phyloP scores from a whole-genome alignment of 306 rosid genomes.

The Sesbania bispinosa region DNA sequence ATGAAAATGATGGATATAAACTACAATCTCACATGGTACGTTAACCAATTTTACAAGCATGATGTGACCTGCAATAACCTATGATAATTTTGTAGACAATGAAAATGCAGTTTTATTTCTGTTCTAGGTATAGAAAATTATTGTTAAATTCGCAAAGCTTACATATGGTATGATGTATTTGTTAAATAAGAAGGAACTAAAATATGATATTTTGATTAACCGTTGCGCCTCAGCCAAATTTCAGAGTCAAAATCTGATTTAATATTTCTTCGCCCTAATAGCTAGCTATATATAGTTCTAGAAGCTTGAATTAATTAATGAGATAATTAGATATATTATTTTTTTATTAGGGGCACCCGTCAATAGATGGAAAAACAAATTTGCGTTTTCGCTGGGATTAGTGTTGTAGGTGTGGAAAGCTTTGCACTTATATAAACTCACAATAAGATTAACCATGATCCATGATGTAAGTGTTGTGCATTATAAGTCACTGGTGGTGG shows the following conservation, averaged over 20 bases:
- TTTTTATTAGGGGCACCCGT: no score
- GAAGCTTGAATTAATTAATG: no score
- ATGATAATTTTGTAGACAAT: background rate
- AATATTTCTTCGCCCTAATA: no score
- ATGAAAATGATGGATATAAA: conserved; percentile 7
- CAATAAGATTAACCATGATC: no score
- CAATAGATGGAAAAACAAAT: no score
- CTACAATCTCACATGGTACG: background rate
- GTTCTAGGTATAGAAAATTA: background rate
- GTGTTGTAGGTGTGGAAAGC: no score
- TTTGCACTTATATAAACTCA: no score
- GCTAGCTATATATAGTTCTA: no score
- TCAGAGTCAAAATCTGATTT: background rate
- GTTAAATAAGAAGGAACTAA: background rate
- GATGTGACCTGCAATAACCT: background rate
- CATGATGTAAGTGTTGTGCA: no score
- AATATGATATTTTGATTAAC: background rate
- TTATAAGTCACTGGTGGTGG: no score
- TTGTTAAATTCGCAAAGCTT: background rate
- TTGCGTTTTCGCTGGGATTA: no score
- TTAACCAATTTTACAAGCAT: conserved; percentile 25
- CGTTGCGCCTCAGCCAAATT: background rate
- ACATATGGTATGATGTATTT: background rate
- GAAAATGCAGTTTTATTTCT: background rate
- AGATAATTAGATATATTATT: no score